Evolutionary conservation across 1,139 yeast genomes (phyloP).

Genomic region (Yamadazyma songkhlaensis): DNA sequence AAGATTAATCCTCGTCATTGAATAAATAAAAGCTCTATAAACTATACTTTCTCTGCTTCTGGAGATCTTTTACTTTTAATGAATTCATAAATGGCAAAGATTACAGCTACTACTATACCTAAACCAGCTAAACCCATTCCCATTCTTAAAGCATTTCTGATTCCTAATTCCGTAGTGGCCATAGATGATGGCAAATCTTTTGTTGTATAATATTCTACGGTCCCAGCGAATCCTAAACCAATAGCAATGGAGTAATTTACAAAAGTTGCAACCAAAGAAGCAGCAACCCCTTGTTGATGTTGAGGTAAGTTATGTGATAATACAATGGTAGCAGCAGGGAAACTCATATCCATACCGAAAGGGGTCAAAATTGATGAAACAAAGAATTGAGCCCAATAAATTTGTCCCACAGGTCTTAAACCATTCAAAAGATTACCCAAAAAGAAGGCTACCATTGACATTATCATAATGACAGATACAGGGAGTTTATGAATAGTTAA

Average conservation of each 20-base stretch:
- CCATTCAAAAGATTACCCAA: constrained; percentile 13
- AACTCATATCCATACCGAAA: constrained; percentile 65
- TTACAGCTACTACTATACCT: constrained; percentile 32
- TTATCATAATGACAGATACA: constrained; percentile 40
- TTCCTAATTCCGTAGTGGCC: constrained; percentile 30
- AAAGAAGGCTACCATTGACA: constrained; percentile 26
- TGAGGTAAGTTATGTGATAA: constrained; percentile 50
- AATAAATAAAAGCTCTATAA: not conserved
- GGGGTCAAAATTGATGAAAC: constrained; percentile 46
- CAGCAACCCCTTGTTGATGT: constrained; percentile 63
- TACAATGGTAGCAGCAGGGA: constrained; percentile 59
- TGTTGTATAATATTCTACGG: constrained; percentile 49
- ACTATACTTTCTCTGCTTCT: not conserved
- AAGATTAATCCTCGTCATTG: not conserved
- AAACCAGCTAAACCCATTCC: constrained; percentile 53
- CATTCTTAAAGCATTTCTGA: constrained; percentile 43
- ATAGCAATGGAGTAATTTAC: constrained; percentile 63
- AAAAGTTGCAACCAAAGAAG: constrained; percentile 57
- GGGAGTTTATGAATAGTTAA: constrained; percentile 34
- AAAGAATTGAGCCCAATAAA: constrained; percentile 37
- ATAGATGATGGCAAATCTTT: constrained; percentile 20
- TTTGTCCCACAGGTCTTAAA: constrained; percentile 12
- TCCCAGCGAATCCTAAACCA: constrained; percentile 64
- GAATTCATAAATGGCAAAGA: constrained; percentile 14
- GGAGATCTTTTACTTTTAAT: not conserved